Percentiles rank a stretch among this genome's conserved stretches.
phyloP scores from a whole-genome alignment of 2,329 filamentous ascomycete genomes.

The Talaromyces sp. region DNA sequence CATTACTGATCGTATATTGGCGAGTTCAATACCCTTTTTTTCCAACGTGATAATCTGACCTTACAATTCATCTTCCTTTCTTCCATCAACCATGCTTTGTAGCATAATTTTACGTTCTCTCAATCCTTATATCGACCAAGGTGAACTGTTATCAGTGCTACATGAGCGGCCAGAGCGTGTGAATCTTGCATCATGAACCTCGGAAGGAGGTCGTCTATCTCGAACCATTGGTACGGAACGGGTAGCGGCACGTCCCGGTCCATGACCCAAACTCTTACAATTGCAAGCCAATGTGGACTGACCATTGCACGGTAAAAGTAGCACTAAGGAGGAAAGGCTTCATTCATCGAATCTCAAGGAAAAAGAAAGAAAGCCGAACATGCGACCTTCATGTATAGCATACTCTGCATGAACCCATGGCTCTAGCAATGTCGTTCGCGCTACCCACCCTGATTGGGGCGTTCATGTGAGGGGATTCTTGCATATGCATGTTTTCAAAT shows the following conservation, averaged over 20 bases:
- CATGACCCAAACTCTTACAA: background rate
- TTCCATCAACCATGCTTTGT: background rate
- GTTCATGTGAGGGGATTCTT: background rate
- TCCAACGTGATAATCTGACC: too few species aligned
- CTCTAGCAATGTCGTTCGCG: background rate
- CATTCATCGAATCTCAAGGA: background rate
- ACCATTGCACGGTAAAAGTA: background rate
- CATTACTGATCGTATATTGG: background rate
- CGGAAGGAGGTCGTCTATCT: background rate
- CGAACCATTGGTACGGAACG: background rate
- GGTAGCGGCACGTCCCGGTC: background rate
- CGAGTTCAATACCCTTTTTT: background rate
- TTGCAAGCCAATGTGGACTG: background rate
- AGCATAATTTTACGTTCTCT: background rate
- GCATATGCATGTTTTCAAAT: background rate
- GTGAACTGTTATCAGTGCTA: background rate
- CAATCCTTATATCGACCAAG: too few species aligned
- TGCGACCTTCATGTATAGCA: background rate
- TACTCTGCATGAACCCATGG: background rate
- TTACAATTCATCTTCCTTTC: background rate
- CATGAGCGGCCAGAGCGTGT: background rate
- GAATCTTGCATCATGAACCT: background rate
- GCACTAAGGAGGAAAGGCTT: background rate
- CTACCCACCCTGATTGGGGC: background rate
- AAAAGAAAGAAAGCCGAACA: background rate